Evolutionary conservation across 331 rosid genomes (phyloP), one percentile per base, ranked within the genome.

Genomic region (Stylosanthes scabra): DNA sequence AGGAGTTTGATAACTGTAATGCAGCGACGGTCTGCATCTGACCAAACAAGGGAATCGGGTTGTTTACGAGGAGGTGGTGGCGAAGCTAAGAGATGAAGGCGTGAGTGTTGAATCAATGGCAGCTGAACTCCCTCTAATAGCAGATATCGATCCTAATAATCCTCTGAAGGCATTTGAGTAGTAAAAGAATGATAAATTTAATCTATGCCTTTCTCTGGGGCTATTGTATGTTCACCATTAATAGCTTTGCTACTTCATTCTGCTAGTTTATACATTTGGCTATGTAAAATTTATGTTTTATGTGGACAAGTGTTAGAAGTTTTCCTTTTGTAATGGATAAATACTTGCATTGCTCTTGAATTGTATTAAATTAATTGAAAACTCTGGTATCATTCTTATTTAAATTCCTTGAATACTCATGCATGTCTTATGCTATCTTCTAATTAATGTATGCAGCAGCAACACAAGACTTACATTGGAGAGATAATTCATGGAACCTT

Each of bases 11-110:
- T 14, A 28, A 58, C 10, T 81, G 28, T 74, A 56, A 77, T 76
- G 83, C 90, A 93, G 98, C 56, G 98, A 93, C 50, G 98, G 97
- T 47, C 80, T 93, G 86, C 98, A 93, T 85, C 96, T 93, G 9
- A 60, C 87, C 29, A 78, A 13, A 14, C 52, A 61, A 45, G 97
- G 98, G 16, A 91, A 86, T 76, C 77, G 51, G 74, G 44, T 91
- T 25, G 98, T 93, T 74, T 91, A 79, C 77, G 84, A 89, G 45
- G 96, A 87, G 81, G 89, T 93, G 45, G 68, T 89, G 15, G 31
- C 11, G 77, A 89, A 76, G 85, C 88, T 93, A 80, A 78, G 59
- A 69, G 89, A 81, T 9, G 81, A 70, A 83, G 92, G 92, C n/a
- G 51, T 86, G 78, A 82, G 81, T 77, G 20, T 73, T 27, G 96